Evolutionary conservation across 495 filamentous ascomycete genomes (phyloP).

Genomic region (Penicillium cataractarum): DNA sequence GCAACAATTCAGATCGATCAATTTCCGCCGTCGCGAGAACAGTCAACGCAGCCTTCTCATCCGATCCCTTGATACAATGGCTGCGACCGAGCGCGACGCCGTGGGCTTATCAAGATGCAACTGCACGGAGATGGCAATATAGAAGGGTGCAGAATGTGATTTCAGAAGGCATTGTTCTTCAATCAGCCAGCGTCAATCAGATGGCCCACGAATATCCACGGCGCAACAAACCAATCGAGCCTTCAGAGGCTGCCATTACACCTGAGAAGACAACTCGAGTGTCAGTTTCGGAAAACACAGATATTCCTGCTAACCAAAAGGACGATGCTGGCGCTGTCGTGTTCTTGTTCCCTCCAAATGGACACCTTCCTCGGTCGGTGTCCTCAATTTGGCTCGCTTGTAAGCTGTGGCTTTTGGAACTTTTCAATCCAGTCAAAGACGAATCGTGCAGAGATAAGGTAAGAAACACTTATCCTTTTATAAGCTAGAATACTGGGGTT

Average conservation of each 20-base stretch:
- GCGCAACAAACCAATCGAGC: neutral
- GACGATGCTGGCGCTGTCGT: conserved; percentile 29
- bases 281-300: conserved; percentile 1
- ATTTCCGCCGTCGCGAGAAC: conserved; percentile 28
- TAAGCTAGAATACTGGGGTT: neutral
- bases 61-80: conserved; percentile 37
- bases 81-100: conserved; percentile 31
- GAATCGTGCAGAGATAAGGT: conserved; percentile 21
- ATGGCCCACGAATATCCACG: conserved; percentile 15
- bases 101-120: conserved; percentile 15
- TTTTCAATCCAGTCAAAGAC: conserved; percentile 22
- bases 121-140: conserved; percentile 31
- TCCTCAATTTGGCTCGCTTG: conserved; percentile 10
- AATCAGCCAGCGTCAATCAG: conserved; percentile 16
- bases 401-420: conserved; percentile 30
- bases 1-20: conserved; percentile 10
- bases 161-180: conserved; percentile 27
- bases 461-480: neutral
- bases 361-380: conserved; percentile 20
- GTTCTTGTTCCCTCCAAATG: conserved; percentile 29
- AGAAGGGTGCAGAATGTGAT: conserved; percentile 32
- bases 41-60: conserved; percentile 31
- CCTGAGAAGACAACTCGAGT: conserved; percentile 1
- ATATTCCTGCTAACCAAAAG: neutral
- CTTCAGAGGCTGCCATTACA: neutral